Evolutionary conservation across 805 yeast species (phyloP).

Genomic region (Saccharomycopsis selenospora): DNA sequence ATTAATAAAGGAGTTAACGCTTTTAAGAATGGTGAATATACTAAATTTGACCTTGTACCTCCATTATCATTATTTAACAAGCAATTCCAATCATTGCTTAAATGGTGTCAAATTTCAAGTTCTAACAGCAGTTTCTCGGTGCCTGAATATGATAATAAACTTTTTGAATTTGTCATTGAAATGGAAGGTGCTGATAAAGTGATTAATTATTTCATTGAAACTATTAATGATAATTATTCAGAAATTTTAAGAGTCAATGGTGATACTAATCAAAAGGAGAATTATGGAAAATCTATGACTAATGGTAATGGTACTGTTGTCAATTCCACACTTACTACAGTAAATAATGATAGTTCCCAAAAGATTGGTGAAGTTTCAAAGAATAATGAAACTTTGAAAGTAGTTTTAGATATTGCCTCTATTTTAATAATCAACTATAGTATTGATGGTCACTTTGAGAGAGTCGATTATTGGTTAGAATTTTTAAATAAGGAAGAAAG

Average conservation of each 20-base stretch:
- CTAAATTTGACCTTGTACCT: not conserved
- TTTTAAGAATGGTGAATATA: conserved; percentile 3
- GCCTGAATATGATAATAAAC: conserved; percentile 13
- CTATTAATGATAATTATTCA: not conserved
- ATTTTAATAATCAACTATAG: conserved; percentile 4
- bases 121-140: not conserved
- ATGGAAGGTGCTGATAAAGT: conserved; percentile 5
- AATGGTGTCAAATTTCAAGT: conserved; percentile 7
- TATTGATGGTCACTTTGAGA: conserved; percentile 2
- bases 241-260: not conserved
- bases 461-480: conserved; percentile 6
- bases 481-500: conserved; percentile 2
- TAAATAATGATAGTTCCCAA: not conserved
- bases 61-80: conserved; percentile 7
- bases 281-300: not conserved
- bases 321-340: no score
- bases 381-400: not conserved
- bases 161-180: conserved; percentile 4
- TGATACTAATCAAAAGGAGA: not conserved
- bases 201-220: not conserved
- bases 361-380: not conserved
- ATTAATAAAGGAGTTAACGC: not conserved
- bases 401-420: conserved; percentile 6
- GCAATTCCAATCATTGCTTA: conserved; percentile 12
- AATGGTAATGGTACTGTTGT: not conserved